phyloP scores from a whole-genome alignment of 1,139 yeast genomes.

The Yamadazyma siamensis region DNA sequence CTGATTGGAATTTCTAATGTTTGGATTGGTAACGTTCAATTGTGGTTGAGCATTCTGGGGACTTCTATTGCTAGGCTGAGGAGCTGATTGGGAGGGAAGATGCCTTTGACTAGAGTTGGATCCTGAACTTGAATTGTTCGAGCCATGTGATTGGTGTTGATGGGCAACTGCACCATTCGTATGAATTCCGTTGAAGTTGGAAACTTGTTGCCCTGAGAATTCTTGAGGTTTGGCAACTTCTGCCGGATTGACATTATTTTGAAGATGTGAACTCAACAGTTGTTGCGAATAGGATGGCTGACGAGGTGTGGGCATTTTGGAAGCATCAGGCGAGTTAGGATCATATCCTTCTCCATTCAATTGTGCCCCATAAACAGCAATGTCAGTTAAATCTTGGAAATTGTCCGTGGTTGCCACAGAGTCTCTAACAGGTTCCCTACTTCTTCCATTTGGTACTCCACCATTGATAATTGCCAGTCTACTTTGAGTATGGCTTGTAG shows the following conservation, averaged over 20 bases:
- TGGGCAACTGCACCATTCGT: too few relatives aligned
- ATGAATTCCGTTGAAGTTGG: conserved; percentile 3
- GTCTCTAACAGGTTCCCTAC: conserved; percentile 7
- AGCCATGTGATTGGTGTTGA: too few relatives aligned
- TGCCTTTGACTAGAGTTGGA: too few relatives aligned
- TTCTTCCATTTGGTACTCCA: neutral
- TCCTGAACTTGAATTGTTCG: too few relatives aligned
- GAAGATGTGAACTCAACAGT: neutral
- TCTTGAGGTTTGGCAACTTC: neutral
- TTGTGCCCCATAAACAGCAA: conserved; percentile 40
- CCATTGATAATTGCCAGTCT: neutral
- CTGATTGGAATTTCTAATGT: neutral
- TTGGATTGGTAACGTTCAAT: conserved; percentile 1
- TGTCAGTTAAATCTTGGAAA: conserved; percentile 43
- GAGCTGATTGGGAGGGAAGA: too few relatives aligned
- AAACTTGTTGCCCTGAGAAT: conserved; percentile 13
- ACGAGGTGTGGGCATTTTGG: conserved; percentile 6
- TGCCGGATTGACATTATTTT: neutral
- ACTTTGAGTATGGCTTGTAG: neutral
- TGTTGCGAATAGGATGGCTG: conserved; percentile 2
- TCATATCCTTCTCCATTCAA: conserved; percentile 24
- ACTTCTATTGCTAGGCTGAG: neutral
- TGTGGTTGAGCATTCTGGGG: conserved; percentile 4
- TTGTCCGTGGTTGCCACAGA: conserved; percentile 21
- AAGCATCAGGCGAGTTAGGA: conserved; percentile 9